Evolutionary conservation across 345 rosid genomes (phyloP), one percentile per base, ranked within the genome.

Genomic region (Populus deltoides): DNA sequence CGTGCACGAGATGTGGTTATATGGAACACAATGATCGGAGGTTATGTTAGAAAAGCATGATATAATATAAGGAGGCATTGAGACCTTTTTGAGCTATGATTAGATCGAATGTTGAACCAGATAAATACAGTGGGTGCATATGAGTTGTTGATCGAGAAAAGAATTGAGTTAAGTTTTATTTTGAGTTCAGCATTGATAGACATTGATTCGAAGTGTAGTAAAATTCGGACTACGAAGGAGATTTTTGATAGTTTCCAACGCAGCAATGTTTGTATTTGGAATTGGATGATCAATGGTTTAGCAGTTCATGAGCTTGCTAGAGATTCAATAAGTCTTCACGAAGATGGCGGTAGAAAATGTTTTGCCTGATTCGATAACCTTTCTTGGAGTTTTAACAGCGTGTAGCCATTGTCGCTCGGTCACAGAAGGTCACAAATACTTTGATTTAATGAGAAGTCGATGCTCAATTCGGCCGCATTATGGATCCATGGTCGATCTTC

Each of bases 401-500:
- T 91, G 91, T 81, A 88, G 92, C 78, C 93, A 92, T 72, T 87
- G 90, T 57, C 93, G 97, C 72, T 74, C 91, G 84, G 87, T 90
- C 65, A 83, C 83, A 71, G 91, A 88, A 82, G 97, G 97, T 73
- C 79, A 71, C 41, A 77, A 72, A 57, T 87, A 78, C 77, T 94
- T 94, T 83, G 78, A 86, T 82, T 63, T 83, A 53, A 91, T 94
- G 97, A 81, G 73, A 71, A 70, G 57, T 3, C 74, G 0, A 29
- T 89, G 82, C 79, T 81, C 74, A 6, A 74, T 91, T 85, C 80
- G 82, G 81, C 97, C 97, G 92, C 97, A 91, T 77, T 94, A 91
- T 18, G 97, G 97, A 45, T 91, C 93, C 20, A 86, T 91, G 86
- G 91, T 92, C 57, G 97, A 92, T 83, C 89, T 92, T 66, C 77